These are phyloP conservation scores for Sonneratia alba DNA, from an alignment of 345 rosid genomes.

Conservation along the genomic window DNA sequence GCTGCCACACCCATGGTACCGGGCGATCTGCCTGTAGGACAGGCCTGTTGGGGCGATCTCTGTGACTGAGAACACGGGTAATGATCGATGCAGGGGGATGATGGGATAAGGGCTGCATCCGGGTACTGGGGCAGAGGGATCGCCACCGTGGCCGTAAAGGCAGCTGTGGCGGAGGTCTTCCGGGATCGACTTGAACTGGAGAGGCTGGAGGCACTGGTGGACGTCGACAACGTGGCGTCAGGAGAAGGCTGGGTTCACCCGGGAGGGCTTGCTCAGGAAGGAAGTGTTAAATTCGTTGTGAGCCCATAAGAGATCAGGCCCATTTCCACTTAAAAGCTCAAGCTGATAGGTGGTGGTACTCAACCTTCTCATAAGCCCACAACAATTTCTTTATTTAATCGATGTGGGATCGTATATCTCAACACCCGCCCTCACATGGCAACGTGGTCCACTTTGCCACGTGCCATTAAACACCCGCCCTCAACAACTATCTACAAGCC, in stretches of 20 bases:
- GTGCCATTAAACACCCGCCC: too few relatives aligned
- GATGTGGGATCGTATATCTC: too few relatives aligned
- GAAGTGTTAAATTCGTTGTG: too few relatives aligned
- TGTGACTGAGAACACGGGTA: slow-evolving; percentile 25
- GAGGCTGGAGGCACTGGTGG: slow-evolving; percentile 59
- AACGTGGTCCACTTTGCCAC: too few relatives aligned
- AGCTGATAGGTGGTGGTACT: too few relatives aligned
- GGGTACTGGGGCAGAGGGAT: slow-evolving; percentile 28
- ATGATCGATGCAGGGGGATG: slow-evolving; percentile 21
- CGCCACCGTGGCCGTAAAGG: slow-evolving; percentile 20
- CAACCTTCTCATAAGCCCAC: too few relatives aligned
- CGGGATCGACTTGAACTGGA: slow-evolving; percentile 40
- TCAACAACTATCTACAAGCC: too few relatives aligned
- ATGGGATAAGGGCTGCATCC: slow-evolving; percentile 18
- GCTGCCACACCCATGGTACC: slow-evolving; percentile 47
- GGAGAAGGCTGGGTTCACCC: slow-evolving; percentile 57
- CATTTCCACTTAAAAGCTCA: too few relatives aligned
- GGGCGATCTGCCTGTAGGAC: slow-evolving; percentile 46
- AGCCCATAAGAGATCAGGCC: too few relatives aligned
- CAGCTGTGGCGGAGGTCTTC: slow-evolving; percentile 32
- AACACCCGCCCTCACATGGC: too few relatives aligned
- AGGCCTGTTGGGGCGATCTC: slow-evolving; percentile 42
- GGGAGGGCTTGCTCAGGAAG: slow-evolving; percentile 61
- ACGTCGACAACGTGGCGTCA: slow-evolving; percentile 46
- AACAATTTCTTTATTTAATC: too few relatives aligned